Percentiles rank a stretch among this genome's conserved stretches.
These are phyloP conservation scores for Oryza meyeriana DNA, from an alignment of 176 grass and related monocot genomes.

Conservation along the genomic window DNA sequence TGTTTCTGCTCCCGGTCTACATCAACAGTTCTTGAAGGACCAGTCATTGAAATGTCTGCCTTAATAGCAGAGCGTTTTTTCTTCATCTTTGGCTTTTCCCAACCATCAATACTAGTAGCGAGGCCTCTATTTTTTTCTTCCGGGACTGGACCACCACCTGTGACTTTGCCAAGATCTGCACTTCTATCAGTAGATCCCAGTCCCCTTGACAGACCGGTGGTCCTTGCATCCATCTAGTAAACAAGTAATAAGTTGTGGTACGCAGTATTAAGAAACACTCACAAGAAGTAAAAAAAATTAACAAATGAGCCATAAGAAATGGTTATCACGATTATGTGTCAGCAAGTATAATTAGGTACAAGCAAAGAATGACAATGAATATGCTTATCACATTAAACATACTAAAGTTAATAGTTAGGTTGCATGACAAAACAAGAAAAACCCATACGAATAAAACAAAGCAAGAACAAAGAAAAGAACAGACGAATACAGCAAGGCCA, in stretches of 20 bases:
- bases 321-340: conserved; percentile 6
- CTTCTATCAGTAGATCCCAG: conserved; percentile 54
- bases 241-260: conserved; percentile 28
- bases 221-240: conserved; percentile 83
- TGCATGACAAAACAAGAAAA: conserved; percentile 15
- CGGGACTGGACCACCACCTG: conserved; percentile 35
- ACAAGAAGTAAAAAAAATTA: conserved; percentile 7
- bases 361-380: conserved; percentile 29
- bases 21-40: conserved; percentile 52
- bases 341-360: conserved; percentile 7
- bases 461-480: not conserved
- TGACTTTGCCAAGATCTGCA: conserved; percentile 63
- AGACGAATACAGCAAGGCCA: not conserved
- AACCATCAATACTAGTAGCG: conserved; percentile 59
- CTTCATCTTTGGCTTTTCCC: conserved; percentile 86
- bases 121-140: conserved; percentile 71
- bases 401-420: conserved; percentile 4
- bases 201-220: conserved; percentile 43
- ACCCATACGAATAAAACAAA: not conserved
- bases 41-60: conserved; percentile 47
- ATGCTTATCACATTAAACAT: not conserved
- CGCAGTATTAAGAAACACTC: conserved; percentile 14
- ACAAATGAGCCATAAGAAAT: conserved; percentile 8
- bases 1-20: conserved; percentile 64
- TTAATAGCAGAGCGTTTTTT: conserved; percentile 86